phyloP scores from a whole-genome alignment of 2,329 filamentous ascomycete species.

The Sphaerulina populicola region DNA sequence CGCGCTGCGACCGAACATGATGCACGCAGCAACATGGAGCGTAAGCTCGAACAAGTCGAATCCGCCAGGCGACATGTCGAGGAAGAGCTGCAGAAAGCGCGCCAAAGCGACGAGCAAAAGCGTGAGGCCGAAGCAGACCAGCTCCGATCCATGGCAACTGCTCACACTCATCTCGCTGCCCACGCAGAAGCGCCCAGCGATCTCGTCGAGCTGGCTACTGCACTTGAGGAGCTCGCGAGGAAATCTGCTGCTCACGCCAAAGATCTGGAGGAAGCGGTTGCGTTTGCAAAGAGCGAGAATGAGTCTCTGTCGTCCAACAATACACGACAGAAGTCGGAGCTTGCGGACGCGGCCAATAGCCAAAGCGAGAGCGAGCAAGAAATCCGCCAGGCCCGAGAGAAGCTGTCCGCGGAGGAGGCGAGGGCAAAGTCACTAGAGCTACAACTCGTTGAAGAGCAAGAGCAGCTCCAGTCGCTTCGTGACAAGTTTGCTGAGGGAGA shows the following conservation, averaged over 20 bases:
- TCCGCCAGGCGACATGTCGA: constrained; percentile 27
- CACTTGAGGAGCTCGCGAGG: constrained; percentile 40
- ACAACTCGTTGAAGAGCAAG: constrained; percentile 57
- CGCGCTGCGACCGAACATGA: constrained; percentile 53
- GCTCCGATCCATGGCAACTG: constrained; percentile 28
- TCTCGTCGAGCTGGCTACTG: constrained; percentile 33
- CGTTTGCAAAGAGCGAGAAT: constrained; percentile 42
- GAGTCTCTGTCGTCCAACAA: constrained; percentile 35
- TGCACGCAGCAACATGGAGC: constrained; percentile 54
- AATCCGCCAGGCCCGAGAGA: constrained; percentile 34
- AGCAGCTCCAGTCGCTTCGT: constrained; percentile 60
- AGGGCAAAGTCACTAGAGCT: constrained; percentile 41
- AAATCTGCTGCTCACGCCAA: constrained; percentile 38
- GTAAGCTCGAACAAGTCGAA: constrained; percentile 36
- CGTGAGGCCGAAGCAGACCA: constrained; percentile 39
- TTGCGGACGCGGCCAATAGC: constrained; percentile 26
- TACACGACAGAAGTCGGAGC: constrained; percentile 34
- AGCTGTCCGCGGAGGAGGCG: constrained; percentile 42
- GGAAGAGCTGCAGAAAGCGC: constrained; percentile 43
- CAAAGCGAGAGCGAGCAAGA: constrained; percentile 34
- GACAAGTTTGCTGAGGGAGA: constrained; percentile 71
- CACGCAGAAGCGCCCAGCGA: constrained; percentile 32
- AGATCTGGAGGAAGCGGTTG: constrained; percentile 41
- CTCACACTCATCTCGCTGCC: constrained; percentile 36
- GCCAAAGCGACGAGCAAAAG: constrained; percentile 49